Base-by-base conservation (phyloP, 176 grass and related monocot species). In the Triticum monococcum region DNA sequence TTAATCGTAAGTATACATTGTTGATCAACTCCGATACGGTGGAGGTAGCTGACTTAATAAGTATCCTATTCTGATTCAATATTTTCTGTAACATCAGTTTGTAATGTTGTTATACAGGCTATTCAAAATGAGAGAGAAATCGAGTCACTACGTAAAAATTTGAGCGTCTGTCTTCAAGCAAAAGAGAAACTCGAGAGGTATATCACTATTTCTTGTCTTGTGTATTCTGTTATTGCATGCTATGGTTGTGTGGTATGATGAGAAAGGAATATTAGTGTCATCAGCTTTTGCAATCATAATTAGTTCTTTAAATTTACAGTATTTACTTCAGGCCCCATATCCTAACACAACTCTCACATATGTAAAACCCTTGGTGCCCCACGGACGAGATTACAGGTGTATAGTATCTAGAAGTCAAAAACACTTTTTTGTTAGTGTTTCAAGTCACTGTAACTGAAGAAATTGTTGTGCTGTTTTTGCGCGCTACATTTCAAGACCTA, bases 121-220 rank as follows among this genome's bases (percentile, higher is more conserved):
- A 99, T 99, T 93, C 97, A 96, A 91, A 99, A 96, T 68, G 81
- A 99, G 83, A 90, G 86, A 37, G 97, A 99, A 85, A 91, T 90
- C 6, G 94, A 99, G 54, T 91, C 85, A 56, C 86, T 99, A 57
- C 97, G 92, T 75, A 99, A 93, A 81, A 99, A 99, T 35, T 41
- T 99, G 77, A 90, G 81, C 70, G 86, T 80, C 72, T 90, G 89
- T 64, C 88, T 96, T 68, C 87, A 92, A 85, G 85, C 75, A 68
- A 99, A 96, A 81, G 93, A 95, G 71, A 89, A 94, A 83, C 87
- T 91, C 41, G 93, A 99, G 87, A 96, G 94, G 97, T 94, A 94
- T 83, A 68, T 79, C 77, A 61, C 32, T 83, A 64, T 61, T 84
- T 60, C 14, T 40, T 75, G 40, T 25, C 20, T 60, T 88, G 40